Evolutionary conservation across 371 early-diverging fungal species (phyloP), one percentile per base, ranked within the genome.

Genomic region (Mortierella sp.): DNA sequence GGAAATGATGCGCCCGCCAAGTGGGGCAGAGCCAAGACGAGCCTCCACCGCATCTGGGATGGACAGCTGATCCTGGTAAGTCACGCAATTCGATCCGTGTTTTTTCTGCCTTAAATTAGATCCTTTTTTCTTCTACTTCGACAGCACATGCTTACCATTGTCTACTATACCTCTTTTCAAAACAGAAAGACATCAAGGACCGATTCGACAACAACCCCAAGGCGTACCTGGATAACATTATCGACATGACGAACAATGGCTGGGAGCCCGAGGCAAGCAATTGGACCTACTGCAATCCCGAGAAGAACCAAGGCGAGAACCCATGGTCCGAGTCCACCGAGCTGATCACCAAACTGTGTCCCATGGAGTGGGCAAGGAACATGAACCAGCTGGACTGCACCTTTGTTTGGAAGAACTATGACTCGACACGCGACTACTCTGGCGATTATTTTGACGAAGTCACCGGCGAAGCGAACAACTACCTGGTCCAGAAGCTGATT

Each of bases 31-130:
- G 80, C 86, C 40, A 76, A 28, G 53, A 86, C 81, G 19, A 88
- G 69, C 50, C 76, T 89, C n/a, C 89, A 89, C 70, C 74, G 72
- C 26, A 81, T 89, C 64, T 89, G 89, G 89, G 89, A 89, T 50
- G 55, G 76, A 21, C 82, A 87, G 40, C 71, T 89, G 43, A 79
- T 89, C 31, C 8, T 83, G 70, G 87, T 84, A 55, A 78, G 83
- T 79, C 13, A 37, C 34, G 28, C 26, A 70, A 37, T 50, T 28
- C 31, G 64, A 55, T 55, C 21, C 54, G 28, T 31, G 50, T 43
- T 54, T 19, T 72, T 61, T 59, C 11, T 31, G 44, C 3, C 16
- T 61, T 26, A 16, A 16, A 50, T 50, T 40, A 14, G 37, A 40
- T 19, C 53, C 37, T 40, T 26, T 72, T 46, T 57, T 26, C 54